These are phyloP conservation scores for Microstroma glucosiphilum DNA, from an alignment of 1,284 basidiomycete species.

Conservation along the genomic window DNA sequence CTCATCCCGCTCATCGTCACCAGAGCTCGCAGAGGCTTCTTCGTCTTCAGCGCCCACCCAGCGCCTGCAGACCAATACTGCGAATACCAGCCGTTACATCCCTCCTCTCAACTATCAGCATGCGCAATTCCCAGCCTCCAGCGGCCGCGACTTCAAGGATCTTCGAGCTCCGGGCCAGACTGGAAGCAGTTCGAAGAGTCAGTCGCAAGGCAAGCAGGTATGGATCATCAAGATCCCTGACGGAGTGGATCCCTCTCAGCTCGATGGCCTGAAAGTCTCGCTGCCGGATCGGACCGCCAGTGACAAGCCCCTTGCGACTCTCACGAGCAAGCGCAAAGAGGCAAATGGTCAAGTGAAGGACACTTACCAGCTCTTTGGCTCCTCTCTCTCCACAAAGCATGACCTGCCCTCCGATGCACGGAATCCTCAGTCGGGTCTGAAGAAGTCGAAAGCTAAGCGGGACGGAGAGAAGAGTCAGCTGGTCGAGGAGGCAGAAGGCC, in stretches of 20 bases:
- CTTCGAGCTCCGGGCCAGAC: not conserved
- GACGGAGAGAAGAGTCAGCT: slow-evolving; percentile 6
- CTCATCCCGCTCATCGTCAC: not conserved
- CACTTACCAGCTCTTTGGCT: no score
- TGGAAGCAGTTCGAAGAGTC: not conserved
- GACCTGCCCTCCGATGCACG: not conserved
- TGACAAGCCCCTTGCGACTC: not conserved
- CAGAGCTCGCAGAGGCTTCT: not conserved
- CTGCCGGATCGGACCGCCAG: not conserved
- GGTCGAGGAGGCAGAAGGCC: not conserved
- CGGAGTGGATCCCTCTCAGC: slow-evolving; percentile 1
- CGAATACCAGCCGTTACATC: no score
- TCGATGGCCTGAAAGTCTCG: slow-evolving; percentile 1
- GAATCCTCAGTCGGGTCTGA: slow-evolving; percentile 1
- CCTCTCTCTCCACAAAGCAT: not conserved
- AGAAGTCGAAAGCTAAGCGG: slow-evolving; percentile 7
- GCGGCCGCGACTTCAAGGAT: not conserved
- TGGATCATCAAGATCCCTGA: slow-evolving; percentile 6
- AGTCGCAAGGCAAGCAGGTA: slow-evolving; percentile 5
- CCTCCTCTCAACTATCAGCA: not conserved
- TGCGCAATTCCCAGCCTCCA: slow-evolving; percentile 3
- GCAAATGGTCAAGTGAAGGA: not conserved
- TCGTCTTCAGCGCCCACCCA: not conserved
- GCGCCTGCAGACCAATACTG: no score
- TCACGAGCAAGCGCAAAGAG: not conserved